Base-by-base conservation (phyloP, 768 basidiomycete species). In the Pleurotus giganteus region DNA sequence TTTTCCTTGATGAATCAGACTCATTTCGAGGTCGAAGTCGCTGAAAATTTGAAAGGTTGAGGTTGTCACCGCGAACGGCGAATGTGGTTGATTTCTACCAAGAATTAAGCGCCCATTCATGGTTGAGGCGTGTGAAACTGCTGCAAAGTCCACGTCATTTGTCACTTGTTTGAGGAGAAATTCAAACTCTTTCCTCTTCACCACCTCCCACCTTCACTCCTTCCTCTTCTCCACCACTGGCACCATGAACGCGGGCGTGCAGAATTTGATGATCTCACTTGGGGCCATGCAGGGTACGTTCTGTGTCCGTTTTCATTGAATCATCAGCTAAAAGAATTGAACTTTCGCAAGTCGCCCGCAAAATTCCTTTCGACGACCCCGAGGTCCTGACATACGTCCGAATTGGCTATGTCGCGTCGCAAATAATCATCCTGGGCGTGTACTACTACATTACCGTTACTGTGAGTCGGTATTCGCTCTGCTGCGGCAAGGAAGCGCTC, bases 341-440 rank as follows among this genome's bases (percentile, higher is more conserved):
- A 41, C 41, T 39, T n/a, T 26, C 23, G 47, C 54, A 60, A 95
- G 92, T 98, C 68, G 94, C 94, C 61, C 85, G 91, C 60, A 89
- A 85, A 71, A 85, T 98, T 59, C 88, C 92, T 26, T 93, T 97
- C 60, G 91, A 96, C 39, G 86, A 98, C 72, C 91, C 93, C 5
- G 73, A 85, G 53, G 78, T 89, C 34, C 83, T 98, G 60, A 74
- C 77, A 66, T 91, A 89, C 65, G 89, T 94, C 55, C 89, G 95
- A 45, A 75, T 89, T 42, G 92, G 83, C 24, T 98, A 98, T 67
- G 83, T 91, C 56, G 67, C 77, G 17, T 80, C 84, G 12, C 94
- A 97, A 72, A 65, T 84, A 58, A 52, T 91, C 64, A 80, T 86
- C 13, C 71, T 98, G 42, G 85, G 71, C 32, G 69, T 82, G 17